Base-by-base conservation (phyloP, 495 filamentous ascomycete genomes). In the Schizothecium vesticola region DNA sequence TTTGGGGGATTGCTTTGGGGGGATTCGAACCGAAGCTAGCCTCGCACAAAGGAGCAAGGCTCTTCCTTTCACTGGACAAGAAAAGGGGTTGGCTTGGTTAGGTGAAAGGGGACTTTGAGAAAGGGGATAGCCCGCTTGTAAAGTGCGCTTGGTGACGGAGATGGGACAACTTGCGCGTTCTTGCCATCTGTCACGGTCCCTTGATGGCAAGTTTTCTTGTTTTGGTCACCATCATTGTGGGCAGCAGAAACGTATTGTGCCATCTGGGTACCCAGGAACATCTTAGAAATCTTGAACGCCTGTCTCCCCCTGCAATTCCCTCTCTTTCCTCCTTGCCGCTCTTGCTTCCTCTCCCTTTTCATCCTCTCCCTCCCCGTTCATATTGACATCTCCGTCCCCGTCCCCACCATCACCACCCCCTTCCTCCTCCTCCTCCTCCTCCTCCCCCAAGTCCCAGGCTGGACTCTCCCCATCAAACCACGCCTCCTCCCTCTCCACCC, bases 391-490 rank as follows among this genome's bases (percentile, higher is more conserved):
- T 1, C 43, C 43, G 3, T 3, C 6, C 29, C 24, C 57, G 31
- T 79, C 80, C n/a, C 77, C 25, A 4, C n/a, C 16, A 67, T 25
- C 72, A 6, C 67, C 69, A 56, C 77, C 80, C 84, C 58, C 79
- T 1, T 55, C 80, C 19, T 84, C 82, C 19, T 84, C 82, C 70
- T 88, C 86, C 0, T 55, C 80, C 19, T 84, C 82, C 51, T 86
- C 86, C 70, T 88, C 86, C 23, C 81, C 84, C 13, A 84, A 87
- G 68, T 88, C 77, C 86, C 87, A 91, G 33, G 81, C 82, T 1
- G 89, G 86, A 61, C 90, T 88, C 78, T 93, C 90, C n/a, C 87
- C 87, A 23, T 91, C 90, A 74, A 94, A 91, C 80, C 90, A 95
- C 59, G 82, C 81, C 43, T 94, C 90, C 76, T 89, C 79, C 62